A percentile compares a stretch with the other conserved stretches of the same genome.
Evolutionary conservation across 176 grass and related monocot species (phyloP).

Genomic region (Urochloa ruziziensis): DNA sequence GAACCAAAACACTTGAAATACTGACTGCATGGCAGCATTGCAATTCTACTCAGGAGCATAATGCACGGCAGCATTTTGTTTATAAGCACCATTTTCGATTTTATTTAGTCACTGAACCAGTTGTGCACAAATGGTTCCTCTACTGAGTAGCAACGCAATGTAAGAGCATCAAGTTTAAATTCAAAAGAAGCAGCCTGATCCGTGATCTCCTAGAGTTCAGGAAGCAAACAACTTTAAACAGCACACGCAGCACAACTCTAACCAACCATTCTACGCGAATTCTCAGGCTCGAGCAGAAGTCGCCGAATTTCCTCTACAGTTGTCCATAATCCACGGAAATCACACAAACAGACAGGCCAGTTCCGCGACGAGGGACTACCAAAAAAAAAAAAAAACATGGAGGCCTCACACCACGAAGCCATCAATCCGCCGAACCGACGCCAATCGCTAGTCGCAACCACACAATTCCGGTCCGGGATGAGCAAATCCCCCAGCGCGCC

Average conservation of each 20-base stretch:
- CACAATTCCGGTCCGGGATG: not conserved
- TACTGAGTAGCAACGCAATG: not conserved
- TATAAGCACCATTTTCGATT: not conserved
- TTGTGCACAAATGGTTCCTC: not conserved
- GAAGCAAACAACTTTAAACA: not conserved
- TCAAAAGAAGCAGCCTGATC: not conserved
- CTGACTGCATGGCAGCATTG: not conserved
- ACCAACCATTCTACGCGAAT: not conserved
- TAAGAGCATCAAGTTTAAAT: not conserved
- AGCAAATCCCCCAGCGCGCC: not conserved
- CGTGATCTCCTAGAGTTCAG: not conserved
- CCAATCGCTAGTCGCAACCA: not conserved
- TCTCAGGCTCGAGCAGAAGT: not conserved
- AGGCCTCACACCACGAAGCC: not conserved
- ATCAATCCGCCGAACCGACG: not conserved
- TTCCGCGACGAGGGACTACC: not conserved
- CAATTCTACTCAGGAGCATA: not conserved
- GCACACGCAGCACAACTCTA: not conserved
- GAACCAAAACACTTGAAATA: not conserved
- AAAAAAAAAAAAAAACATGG: not conserved
- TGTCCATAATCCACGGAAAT: not conserved
- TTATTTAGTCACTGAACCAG: not conserved
- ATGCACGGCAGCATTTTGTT: not conserved
- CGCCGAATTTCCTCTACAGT: not conserved
- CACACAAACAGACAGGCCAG: not conserved